Percentiles rank a stretch among this genome's conserved stretches.
These are phyloP conservation scores for Neoboletus magnificus DNA, from an alignment of 768 basidiomycete species.

Conservation along the genomic window DNA sequence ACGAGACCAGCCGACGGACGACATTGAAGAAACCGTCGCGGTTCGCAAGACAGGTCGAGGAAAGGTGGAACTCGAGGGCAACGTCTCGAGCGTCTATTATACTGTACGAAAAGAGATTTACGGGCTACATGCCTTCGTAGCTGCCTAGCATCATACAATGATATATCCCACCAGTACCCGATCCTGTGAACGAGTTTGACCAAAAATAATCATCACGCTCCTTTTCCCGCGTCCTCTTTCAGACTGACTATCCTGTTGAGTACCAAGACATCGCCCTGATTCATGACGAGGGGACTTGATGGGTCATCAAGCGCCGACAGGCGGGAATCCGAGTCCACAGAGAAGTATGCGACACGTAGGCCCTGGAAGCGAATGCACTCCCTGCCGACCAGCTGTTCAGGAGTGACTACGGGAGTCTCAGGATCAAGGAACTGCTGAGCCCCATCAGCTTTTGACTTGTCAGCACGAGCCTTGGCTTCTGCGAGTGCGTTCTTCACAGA, in stretches of 20 bases:
- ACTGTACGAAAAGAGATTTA: constrained; percentile 88
- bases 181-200: not conserved
- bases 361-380: constrained; percentile 98
- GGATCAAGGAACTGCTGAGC: constrained; percentile 36
- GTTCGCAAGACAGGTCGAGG: constrained; percentile 87
- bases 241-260: constrained; percentile 90
- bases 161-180: constrained; percentile 3
- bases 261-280: constrained; percentile 75
- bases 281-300: constrained; percentile 38
- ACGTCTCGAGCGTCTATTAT: constrained; percentile 85
- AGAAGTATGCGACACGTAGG: constrained; percentile 91
- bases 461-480: constrained; percentile 62
- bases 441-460: constrained; percentile 50
- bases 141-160: constrained; percentile 41
- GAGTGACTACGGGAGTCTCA: constrained; percentile 66
- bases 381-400: constrained; percentile 77
- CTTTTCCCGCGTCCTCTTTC: constrained; percentile 91
- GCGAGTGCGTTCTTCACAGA: constrained; percentile 60
- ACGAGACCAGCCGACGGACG: constrained; percentile 39
- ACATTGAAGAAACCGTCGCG: constrained; percentile 68
- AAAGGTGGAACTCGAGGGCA: constrained; percentile 86
- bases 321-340: constrained; percentile 82
- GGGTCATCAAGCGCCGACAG: constrained; percentile 61
- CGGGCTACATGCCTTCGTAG: constrained; percentile 83
- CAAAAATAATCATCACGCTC: constrained; percentile 10